phyloP scores from a whole-genome alignment of 352 stramenopile genomes.

The Phytophthora multivora region DNA sequence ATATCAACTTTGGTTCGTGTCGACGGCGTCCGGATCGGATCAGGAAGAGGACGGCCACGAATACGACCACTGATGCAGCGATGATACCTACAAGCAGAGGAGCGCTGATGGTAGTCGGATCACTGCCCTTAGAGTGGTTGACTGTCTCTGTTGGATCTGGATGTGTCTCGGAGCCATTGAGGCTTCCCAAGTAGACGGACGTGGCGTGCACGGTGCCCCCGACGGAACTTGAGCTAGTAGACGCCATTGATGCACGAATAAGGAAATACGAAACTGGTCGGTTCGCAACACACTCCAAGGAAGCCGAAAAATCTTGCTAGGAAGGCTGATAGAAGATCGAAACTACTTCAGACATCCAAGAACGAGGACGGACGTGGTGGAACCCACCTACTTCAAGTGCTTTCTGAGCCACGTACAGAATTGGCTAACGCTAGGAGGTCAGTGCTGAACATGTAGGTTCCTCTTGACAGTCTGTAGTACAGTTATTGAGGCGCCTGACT shows the following conservation, averaged over 20 bases:
- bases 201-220: not conserved
- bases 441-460: slow-evolving; percentile 17
- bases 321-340: slow-evolving; percentile 12
- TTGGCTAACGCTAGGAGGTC: slow-evolving; percentile 24
- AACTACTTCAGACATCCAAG: not conserved
- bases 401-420: slow-evolving; percentile 20
- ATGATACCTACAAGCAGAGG: slow-evolving; percentile 20
- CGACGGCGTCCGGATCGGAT: slow-evolving; percentile 13
- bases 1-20: slow-evolving; percentile 17
- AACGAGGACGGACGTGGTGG: not conserved
- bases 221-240: slow-evolving; percentile 19
- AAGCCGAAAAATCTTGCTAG: slow-evolving; percentile 5
- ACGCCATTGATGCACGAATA: slow-evolving; percentile 24
- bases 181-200: slow-evolving; percentile 1
- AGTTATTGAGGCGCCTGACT: slow-evolving; percentile 8
- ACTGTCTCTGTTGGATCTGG: slow-evolving; percentile 6
- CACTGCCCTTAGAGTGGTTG: not conserved
- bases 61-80: slow-evolving; percentile 11
- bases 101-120: slow-evolving; percentile 4
- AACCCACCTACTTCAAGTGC: slow-evolving; percentile 14
- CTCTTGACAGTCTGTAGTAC: not conserved
- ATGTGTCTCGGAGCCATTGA: slow-evolving; percentile 2
- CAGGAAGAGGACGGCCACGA: slow-evolving; percentile 23
- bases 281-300: not conserved
- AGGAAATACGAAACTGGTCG: slow-evolving; percentile 21